phyloP scores from a whole-genome alignment of 2,329 filamentous ascomycete genomes.

The Dothideomycetes sp. region DNA sequence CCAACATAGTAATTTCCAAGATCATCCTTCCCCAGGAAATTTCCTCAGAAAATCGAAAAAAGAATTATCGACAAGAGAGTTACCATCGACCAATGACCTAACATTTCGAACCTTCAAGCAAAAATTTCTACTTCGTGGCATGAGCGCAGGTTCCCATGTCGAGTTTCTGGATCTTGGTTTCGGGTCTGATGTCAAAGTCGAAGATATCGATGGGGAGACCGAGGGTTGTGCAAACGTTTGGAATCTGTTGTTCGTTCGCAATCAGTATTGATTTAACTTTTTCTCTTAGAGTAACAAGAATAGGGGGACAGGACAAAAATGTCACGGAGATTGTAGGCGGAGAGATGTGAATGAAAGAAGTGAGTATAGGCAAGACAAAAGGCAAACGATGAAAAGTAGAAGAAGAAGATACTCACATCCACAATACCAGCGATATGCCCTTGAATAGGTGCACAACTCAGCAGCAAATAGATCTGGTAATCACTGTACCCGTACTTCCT shows the following conservation, averaged over 20 bases:
- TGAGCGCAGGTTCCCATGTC: constrained; percentile 68
- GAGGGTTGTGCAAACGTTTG: constrained; percentile 82
- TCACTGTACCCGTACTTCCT: constrained; percentile 59
- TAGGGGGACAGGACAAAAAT: too few relatives aligned
- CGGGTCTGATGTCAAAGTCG: constrained; percentile 79
- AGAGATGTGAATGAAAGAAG: too few relatives aligned
- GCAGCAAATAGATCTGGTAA: constrained; percentile 76
- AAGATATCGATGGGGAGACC: constrained; percentile 91
- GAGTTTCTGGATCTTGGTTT: constrained; percentile 48
- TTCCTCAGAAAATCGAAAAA: too few relatives aligned
- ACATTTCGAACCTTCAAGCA: too few relatives aligned
- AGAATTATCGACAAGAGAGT: too few relatives aligned
- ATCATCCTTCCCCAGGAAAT: too few relatives aligned
- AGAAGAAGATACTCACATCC: constrained; percentile 38
- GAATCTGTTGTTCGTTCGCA: constrained; percentile 41
- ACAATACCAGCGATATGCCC: constrained; percentile 85
- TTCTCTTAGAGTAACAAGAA: too few relatives aligned
- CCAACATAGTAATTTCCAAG: too few relatives aligned
- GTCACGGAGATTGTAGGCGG: too few relatives aligned
- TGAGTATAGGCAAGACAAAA: too few relatives aligned
- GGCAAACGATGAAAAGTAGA: too few relatives aligned
- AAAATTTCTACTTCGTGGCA: constrained; percentile 32
- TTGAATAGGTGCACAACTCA: constrained; percentile 79
- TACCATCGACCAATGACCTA: too few relatives aligned
- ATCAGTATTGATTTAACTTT: constrained; percentile 18